Evolutionary conservation across 371 early-diverging fungal genomes (phyloP), one percentile per base, ranked within the genome.

Genomic region (Rhizopus delemar): DNA sequence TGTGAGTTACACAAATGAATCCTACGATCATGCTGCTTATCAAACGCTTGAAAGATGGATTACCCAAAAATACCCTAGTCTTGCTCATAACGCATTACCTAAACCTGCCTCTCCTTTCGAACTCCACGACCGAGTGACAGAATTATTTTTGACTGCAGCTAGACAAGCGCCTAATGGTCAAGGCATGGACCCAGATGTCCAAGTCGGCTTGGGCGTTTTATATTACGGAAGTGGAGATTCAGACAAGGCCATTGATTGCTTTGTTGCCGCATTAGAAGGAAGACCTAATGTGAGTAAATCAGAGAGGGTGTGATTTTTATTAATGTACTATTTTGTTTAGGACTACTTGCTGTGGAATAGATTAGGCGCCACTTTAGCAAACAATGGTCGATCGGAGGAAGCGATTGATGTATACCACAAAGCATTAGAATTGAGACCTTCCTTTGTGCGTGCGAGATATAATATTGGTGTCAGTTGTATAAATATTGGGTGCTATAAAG

Each of bases 321-420:
- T 31, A 12, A 13, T 49, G 2, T 28, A 3, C 32, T 6, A 13
- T 48, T 41, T 16, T 13, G 3, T 5, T 15, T 69, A 89, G 84
- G 97, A 98, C 70, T 97, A 96, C 78, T 79, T 95, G 70, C 79
- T 96, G 53, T 99, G 96, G 96, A 97, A 97, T 77, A 89, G 91
- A 59, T 84, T 97, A 46, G 99, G 97, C 12, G 99, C 99, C 4
- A 99, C 97, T 1, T 82, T 95, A 35, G 98, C 98, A 16, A 98
- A 99, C 69, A 85, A 88, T 34, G 84, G 87, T 11, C 78, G 89
- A 50, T 86, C 92, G 35, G 74, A 82, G 48, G 82, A 88, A 49
- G 98, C 98, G 1, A 90, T 97, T 43, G 94, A 94, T 48, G 97
- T 98, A 9, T 99, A 99, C 67, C 92, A 88, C 63, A 85, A 88